Base-by-base conservation (phyloP, 768 basidiomycete species). In the Amanita molliuscula region DNA sequence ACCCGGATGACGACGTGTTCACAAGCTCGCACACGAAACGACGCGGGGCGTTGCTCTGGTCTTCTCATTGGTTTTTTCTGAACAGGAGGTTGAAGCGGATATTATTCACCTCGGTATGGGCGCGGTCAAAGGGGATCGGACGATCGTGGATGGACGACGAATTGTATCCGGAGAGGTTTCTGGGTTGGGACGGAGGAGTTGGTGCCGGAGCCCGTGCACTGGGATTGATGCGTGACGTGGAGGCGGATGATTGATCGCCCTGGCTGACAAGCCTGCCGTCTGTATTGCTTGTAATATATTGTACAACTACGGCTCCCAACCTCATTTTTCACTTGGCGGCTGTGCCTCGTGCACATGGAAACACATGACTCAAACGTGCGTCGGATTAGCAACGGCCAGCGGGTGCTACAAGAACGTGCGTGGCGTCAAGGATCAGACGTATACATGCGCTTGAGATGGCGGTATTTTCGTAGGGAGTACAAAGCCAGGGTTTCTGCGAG, bases 21-120 rank as follows among this genome's bases (percentile, higher is more conserved):
- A 70, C 60, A 61, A 64, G 62, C 45, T 62, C 65, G 10, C 74
- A 71, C 29, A 59, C 77, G 47, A 78, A 76, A 60, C 77, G 82
- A 54, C 75, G 79, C 16, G 89, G 90, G 15, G 85, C 90, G 3
- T 69, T 97, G 51, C 74, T 97, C 6, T 98, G 94, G 94, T 93
- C 89, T 29, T 90, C 89, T 9, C 90, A 95, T 63, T 95, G 91
- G 84, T 97, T 98, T 74, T 95, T 98, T 71, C 72, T 91, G 59
- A 95, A 93, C 73, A 78, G 85, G 59, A 94, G 91, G 71, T 70
- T 82, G 67, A 96, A 94, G 70, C 82, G 94, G 18, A 80, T 97
- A 58, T 67, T 98, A 49, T 97, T 95, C 68, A 77, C 96, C 52
- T 86, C 90, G 1, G 82, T 91, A 18, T 96, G 92, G 90, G 90